These are phyloP conservation scores for Podila verticillata DNA, from an alignment of 192 early-diverging fungal genomes.

Conservation along the genomic window DNA sequence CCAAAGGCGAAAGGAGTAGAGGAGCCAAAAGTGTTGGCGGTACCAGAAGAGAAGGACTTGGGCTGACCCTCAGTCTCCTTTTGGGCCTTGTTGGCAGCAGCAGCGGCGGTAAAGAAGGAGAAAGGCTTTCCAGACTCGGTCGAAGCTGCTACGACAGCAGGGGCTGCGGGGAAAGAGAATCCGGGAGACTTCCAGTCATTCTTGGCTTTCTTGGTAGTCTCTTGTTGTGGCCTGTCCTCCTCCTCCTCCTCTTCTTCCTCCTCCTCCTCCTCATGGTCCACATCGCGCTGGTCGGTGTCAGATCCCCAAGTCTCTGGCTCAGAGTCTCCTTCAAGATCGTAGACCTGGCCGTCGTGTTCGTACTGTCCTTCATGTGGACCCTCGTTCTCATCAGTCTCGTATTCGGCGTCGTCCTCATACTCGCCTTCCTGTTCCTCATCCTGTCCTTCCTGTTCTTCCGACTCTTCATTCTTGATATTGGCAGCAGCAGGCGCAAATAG, in stretches of 20 bases:
- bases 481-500: not conserved
- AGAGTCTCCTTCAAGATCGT: slow-evolving; percentile 28
- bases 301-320: slow-evolving; percentile 45
- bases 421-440: slow-evolving; percentile 11
- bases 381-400: slow-evolving; percentile 17
- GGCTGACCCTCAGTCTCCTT: slow-evolving; percentile 5
- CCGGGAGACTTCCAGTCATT: slow-evolving; percentile 28
- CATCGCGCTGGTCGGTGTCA: slow-evolving; percentile 44
- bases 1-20: slow-evolving; percentile 28
- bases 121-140: not conserved
- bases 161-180: slow-evolving; percentile 24
- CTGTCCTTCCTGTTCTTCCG: slow-evolving; percentile 3
- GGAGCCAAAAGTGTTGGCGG: slow-evolving; percentile 40
- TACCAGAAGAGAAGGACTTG: slow-evolving; percentile 16
- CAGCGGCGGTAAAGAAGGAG: slow-evolving; percentile 26
- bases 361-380: slow-evolving; percentile 9
- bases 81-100: slow-evolving; percentile 6
- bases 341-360: slow-evolving; percentile 38
- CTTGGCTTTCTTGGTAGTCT: slow-evolving; percentile 10
- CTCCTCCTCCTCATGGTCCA: slow-evolving; percentile 20
- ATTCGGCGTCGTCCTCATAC: slow-evolving; percentile 1
- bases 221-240: not conserved
- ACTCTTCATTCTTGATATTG: slow-evolving; percentile 11
- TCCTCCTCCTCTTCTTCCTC: slow-evolving; percentile 20
- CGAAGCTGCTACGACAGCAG: not conserved